A percentile compares a stretch with the other conserved stretches of the same genome.
These are phyloP conservation scores for Stemphylium beticola DNA, from an alignment of 2,329 filamentous ascomycete genomes.

Conservation along the genomic window DNA sequence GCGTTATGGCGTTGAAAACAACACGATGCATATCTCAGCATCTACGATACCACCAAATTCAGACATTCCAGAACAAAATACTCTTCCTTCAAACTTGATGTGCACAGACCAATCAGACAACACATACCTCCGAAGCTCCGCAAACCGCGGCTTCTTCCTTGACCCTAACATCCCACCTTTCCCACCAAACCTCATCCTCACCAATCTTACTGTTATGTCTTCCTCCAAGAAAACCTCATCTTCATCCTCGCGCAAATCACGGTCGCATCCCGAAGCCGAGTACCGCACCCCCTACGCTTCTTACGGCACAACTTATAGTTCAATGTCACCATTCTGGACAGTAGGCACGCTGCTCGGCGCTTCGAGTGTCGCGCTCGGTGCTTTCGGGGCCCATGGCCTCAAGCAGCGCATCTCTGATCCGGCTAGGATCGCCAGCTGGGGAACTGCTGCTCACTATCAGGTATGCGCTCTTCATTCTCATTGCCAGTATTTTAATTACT, in stretches of 20 bases:
- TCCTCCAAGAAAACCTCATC: conserved; percentile 18
- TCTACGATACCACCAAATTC: conserved; percentile 17
- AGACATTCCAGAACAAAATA: not conserved
- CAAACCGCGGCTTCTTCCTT: conserved; percentile 17
- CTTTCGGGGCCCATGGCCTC: conserved; percentile 72
- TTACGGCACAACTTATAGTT: conserved; percentile 9
- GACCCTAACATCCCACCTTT: conserved; percentile 10
- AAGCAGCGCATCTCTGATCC: conserved; percentile 67
- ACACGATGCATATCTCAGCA: conserved; percentile 8
- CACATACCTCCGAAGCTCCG: conserved; percentile 27
- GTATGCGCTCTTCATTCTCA: conserved; percentile 43
- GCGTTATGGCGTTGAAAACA: conserved; percentile 13
- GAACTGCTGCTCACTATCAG: conserved; percentile 72
- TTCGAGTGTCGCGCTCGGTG: conserved; percentile 65
- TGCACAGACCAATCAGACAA: conserved; percentile 20
- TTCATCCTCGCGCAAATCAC: conserved; percentile 14
- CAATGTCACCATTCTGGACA: conserved; percentile 62
- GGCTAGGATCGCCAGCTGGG: conserved; percentile 64
- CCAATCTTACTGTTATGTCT: conserved; percentile 7
- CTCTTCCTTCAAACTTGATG: not conserved
- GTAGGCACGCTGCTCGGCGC: conserved; percentile 69
- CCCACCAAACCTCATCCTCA: conserved; percentile 4
- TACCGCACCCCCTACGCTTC: conserved; percentile 3
- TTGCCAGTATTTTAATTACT: not conserved
- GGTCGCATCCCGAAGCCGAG: not conserved